Evolutionary conservation across 164 flowering plant species (phyloP), one percentile per base, ranked within the genome.

Genomic region (Berberis vulgaris): DNA sequence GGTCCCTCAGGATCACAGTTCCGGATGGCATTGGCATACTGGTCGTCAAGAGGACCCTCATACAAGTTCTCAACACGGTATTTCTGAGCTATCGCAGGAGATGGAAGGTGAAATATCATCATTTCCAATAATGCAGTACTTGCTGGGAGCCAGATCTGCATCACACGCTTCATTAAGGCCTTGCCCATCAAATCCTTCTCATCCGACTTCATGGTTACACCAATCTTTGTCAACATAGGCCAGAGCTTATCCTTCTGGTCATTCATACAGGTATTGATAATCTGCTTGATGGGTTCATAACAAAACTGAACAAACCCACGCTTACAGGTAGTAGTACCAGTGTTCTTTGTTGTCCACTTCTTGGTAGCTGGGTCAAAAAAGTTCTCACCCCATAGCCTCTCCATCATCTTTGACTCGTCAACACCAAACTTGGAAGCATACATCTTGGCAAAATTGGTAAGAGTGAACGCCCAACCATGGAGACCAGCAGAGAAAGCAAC

Each of bases 91-190:
- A 43, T 74, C 12, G 72, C 7, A 56, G 78, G 78, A n/a, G 78
- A 74, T 26, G 26, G 26, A 26, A 26, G 26, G 26, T 26, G 26
- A 26, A 26, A 26, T 26, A 26, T 26, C 26, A 12, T 74, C 78
- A 74, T 74, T 60, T 74, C 78, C 40, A 74, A 42, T 8, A 74
- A 70, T 7, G 78, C 78, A 61, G 1, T 43, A 43, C 69, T 68
- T 1, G 78, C 78, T 2, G 78, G 78, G 5, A 74, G 74, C 78
- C 74, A 71, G 26, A 74, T 74, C 62, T 74, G 78, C 78, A 74
- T 74, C 47, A 74, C 78, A 68, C 78, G 72, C 45, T 75, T 75
- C 26, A 26, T 26, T 26, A 26, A 26, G 26, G 74, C 74, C 59
- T 74, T 74, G 7, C 78, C 78, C 44, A 59, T n/a, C 61, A 74